These are phyloP conservation scores for Penicillium sumatraense DNA, from an alignment of 2,329 filamentous ascomycete genomes.

Conservation along the genomic window DNA sequence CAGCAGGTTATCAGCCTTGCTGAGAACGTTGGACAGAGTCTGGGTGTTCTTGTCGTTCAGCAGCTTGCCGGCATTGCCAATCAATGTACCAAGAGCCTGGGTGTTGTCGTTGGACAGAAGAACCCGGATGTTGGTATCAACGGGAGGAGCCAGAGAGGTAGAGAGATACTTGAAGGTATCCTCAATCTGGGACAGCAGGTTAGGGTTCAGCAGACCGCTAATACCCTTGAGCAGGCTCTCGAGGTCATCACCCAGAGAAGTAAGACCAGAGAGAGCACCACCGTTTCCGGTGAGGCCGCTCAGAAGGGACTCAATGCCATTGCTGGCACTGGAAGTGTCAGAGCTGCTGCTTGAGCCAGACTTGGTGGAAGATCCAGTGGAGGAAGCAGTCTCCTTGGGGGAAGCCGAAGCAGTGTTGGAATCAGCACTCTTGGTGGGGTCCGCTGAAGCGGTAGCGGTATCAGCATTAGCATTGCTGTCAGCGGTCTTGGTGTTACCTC, in stretches of 20 bases:
- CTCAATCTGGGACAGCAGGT: conserved; percentile 22
- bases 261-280: conserved; percentile 6
- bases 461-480: background rate
- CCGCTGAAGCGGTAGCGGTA: background rate
- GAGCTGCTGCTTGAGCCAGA: conserved; percentile 4
- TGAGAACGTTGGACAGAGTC: conserved; percentile 21
- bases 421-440: background rate
- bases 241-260: conserved; percentile 8
- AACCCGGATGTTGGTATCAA: conserved; percentile 28
- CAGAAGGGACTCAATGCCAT: conserved; percentile 4
- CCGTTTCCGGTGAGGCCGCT: conserved; percentile 5
- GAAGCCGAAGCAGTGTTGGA: conserved; percentile 1
- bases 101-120: conserved; percentile 21
- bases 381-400: conserved; percentile 7
- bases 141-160: conserved; percentile 29
- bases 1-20: conserved; percentile 22
- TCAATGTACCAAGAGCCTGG: conserved; percentile 30
- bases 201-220: conserved; percentile 22
- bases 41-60: conserved; percentile 27
- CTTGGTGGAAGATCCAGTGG: conserved; percentile 13
- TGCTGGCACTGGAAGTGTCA: conserved; percentile 4
- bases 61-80: conserved; percentile 29
- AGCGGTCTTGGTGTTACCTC: conserved; percentile 4
- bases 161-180: conserved; percentile 31
- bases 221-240: conserved; percentile 18